phyloP scores from a whole-genome alignment of 2,329 filamentous ascomycete genomes.

The Xylariales sp. region DNA sequence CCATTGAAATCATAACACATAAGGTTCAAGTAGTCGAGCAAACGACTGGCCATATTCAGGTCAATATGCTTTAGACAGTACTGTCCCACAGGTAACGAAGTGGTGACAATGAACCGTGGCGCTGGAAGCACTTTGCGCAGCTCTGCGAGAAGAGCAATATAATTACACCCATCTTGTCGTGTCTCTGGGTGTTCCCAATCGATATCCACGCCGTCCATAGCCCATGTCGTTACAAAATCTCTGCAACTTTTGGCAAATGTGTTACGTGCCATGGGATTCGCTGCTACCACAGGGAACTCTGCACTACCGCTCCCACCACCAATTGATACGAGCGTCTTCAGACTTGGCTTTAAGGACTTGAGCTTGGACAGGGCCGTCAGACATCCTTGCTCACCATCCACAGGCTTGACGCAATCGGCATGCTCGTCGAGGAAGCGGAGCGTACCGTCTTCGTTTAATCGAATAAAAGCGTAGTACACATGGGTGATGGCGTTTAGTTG shows the following conservation, averaged over 20 bases:
- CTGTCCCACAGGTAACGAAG: constrained; percentile 58
- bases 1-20: constrained; percentile 69
- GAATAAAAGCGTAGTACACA: constrained; percentile 58
- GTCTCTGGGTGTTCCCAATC: constrained; percentile 65
- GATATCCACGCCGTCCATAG: constrained; percentile 62
- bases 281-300: constrained; percentile 55
- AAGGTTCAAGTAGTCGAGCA: constrained; percentile 60
- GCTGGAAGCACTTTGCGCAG: constrained; percentile 51
- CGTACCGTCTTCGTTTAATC: constrained; percentile 27
- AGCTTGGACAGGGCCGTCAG: constrained; percentile 54
- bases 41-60: constrained; percentile 40
- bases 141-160: constrained; percentile 49
- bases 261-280: constrained; percentile 38
- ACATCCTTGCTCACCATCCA: constrained; percentile 57
- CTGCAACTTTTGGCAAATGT: constrained; percentile 52
- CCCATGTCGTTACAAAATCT: constrained; percentile 50
- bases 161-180: constrained; percentile 50
- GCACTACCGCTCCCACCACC: constrained; percentile 61
- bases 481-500: constrained; percentile 51
- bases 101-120: constrained; percentile 53
- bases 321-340: constrained; percentile 59
- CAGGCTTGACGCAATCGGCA: constrained; percentile 55
- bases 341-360: constrained; percentile 49
- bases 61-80: constrained; percentile 60
- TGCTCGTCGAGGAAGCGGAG: constrained; percentile 58